A percentile compares a stretch with the other conserved stretches of the same genome.
Conservation (phyloP, 345 rosid genomes). For the Eucalyptus sideroxylon region DNA sequence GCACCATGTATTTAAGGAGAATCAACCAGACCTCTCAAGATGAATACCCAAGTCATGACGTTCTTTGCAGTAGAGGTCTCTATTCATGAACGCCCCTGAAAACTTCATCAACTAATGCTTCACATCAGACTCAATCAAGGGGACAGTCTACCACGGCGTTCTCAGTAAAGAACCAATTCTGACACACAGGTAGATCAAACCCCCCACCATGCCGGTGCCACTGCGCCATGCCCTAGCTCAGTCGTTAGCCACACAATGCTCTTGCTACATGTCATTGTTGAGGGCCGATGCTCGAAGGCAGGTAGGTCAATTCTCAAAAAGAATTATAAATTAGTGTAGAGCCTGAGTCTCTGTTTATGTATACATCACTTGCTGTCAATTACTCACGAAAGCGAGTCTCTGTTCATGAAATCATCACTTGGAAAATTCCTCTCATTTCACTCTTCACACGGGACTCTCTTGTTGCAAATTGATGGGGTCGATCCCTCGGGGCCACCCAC, state of each 20-base stretch:
- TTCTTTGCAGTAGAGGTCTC: not conserved
- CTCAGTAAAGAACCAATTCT: not conserved
- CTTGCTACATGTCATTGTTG: not conserved
- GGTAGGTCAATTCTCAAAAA: not conserved
- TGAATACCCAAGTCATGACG: not conserved
- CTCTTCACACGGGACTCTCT: not conserved
- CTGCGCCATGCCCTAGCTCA: not conserved
- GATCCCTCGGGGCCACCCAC: not conserved
- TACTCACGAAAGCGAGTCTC: not conserved
- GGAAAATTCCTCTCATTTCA: not conserved
- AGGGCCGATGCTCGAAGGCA: not conserved
- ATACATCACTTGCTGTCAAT: not conserved
- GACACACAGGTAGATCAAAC: not conserved
- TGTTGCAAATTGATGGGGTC: not conserved
- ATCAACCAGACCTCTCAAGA: not conserved
- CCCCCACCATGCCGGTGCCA: not conserved
- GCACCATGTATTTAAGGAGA: not conserved
- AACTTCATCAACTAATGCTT: not conserved
- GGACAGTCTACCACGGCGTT: not conserved
- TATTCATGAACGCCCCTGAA: not conserved
- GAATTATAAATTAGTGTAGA: not conserved
- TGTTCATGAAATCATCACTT: not conserved
- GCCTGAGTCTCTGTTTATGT: not conserved
- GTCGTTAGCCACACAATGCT: not conserved
- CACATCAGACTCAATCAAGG: not conserved